Evolutionary conservation across 2,329 filamentous ascomycete species (phyloP), one percentile per base, ranked within the genome.

Genomic region (Sclerotinia trifoliorum): DNA sequence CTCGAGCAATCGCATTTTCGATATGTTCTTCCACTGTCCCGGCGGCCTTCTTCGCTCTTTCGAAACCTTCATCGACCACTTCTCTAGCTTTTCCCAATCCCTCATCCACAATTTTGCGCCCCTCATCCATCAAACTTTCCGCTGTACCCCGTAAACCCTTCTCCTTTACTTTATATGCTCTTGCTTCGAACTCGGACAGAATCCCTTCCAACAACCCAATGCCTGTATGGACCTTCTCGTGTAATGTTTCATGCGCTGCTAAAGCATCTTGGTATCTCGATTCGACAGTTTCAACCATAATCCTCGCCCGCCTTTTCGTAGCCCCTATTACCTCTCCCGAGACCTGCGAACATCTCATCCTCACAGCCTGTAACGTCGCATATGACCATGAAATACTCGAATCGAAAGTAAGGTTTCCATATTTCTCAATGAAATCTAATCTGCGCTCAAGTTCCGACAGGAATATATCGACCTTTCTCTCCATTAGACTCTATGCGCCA

Each of bases 231-330:
- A 94, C 93, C 81, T 98, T 98, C 74, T 97, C 93, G 75, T 95
- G 93, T 74, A 98, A 81, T 0, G 93, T 94, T 77, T 92, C 94
- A 72, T 94, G 93, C 2, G 91, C 91, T 21, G 86, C 89, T 71
- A 99, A 80, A 1, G 91, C 93, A 74, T 95, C 92, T 71, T 96
- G 90, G 79, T 97, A 99, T 71, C 92, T 86, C 39, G 85, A 85
- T 79, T 99, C 95, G 19, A 99, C 83, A 0, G 93, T 97, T 75
- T 98, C 94, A 46, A 99, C 93, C 81, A 98, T 89, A 69, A 98
- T 87, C 72, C 92, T 91, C 69, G 96, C 88, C 70, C 93, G 87
- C 72, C 92, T 88, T 65, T 92, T 89, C 29, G 95, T 94, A 49
- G 91, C 92, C 68, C 93, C 95, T 73, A 98, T 87, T 58, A 97